Conservation (phyloP, 345 rosid genomes). For the Viola odorata region DNA sequence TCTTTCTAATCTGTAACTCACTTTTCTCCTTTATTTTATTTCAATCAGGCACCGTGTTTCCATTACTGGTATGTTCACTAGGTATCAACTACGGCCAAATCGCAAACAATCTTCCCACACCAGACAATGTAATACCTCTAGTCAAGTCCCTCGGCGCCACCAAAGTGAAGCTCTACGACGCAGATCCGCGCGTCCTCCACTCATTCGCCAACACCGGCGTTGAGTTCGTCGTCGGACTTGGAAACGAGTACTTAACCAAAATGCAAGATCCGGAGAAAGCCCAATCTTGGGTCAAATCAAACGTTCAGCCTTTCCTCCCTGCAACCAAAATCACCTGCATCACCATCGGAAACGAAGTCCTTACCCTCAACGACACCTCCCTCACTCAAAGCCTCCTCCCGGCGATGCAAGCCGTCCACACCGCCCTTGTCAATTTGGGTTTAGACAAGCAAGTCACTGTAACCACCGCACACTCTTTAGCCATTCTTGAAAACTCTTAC, state of each 20-base stretch:
- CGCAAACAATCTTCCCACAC: constrained; percentile 73
- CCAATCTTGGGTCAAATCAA: constrained; percentile 55
- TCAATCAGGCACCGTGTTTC: constrained; percentile 13
- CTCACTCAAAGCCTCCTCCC: constrained; percentile 56
- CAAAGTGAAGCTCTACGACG: constrained; percentile 80
- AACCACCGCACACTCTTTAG: constrained; percentile 75
- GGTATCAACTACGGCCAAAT: constrained; percentile 95
- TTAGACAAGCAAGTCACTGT: constrained; percentile 63
- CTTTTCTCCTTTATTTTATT: background rate
- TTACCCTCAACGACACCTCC: constrained; percentile 65
- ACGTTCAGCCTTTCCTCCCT: constrained; percentile 63
- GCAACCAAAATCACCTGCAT: constrained; percentile 79
- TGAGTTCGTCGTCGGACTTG: constrained; percentile 74
- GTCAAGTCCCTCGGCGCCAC: constrained; percentile 85
- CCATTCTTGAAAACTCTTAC: constrained; percentile 60
- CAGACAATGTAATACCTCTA: constrained; percentile 63
- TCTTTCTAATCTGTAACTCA: background rate
- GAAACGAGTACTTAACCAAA: constrained; percentile 55
- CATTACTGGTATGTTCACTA: constrained; percentile 39
- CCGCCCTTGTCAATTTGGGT: constrained; percentile 56
- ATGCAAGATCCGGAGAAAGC: constrained; percentile 66
- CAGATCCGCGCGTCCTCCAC: constrained; percentile 64
- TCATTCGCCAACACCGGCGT: constrained; percentile 72
- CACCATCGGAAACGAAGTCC: constrained; percentile 80
- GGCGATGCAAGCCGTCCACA: constrained; percentile 72